Evolutionary conservation across 345 rosid species (phyloP).

Genomic region (Corymbia maculata): DNA sequence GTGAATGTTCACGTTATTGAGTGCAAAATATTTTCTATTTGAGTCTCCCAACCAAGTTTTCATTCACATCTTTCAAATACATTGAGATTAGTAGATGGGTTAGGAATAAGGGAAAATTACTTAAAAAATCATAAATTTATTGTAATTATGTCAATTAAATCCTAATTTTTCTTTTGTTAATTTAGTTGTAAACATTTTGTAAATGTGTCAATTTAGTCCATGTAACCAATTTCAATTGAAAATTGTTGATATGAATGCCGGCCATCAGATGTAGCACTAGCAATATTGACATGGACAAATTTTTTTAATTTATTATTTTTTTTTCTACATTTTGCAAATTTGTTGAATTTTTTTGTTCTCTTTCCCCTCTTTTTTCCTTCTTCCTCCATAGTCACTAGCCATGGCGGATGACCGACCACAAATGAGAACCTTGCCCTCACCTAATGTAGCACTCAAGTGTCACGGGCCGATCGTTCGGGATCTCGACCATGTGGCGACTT

Average conservation of each 20-base stretch:
- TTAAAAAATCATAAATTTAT: neutral
- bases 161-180: neutral
- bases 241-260: too few species aligned
- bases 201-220: neutral
- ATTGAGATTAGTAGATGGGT: neutral
- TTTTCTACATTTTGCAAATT: too few species aligned
- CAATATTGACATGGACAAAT: too few species aligned
- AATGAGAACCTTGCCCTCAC: neutral
- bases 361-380: too few species aligned
- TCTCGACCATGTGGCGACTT: too few species aligned
- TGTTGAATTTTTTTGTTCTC: too few species aligned
- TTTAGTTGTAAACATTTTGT: too few species aligned
- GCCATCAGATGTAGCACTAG: rapidly evolving
- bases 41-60: neutral
- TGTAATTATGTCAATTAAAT: too few species aligned
- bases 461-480: too few species aligned
- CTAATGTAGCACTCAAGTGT: constrained; percentile 57
- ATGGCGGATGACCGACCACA: neutral
- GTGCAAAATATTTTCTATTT: neutral
- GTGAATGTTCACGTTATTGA: neutral
- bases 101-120: neutral
- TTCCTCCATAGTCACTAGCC: neutral
- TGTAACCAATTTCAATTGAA: rapidly evolving
- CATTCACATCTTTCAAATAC: neutral
- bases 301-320: too few species aligned